Evolutionary conservation across 306 rosid genomes (phyloP).

Genomic region (Geum urbanum): DNA sequence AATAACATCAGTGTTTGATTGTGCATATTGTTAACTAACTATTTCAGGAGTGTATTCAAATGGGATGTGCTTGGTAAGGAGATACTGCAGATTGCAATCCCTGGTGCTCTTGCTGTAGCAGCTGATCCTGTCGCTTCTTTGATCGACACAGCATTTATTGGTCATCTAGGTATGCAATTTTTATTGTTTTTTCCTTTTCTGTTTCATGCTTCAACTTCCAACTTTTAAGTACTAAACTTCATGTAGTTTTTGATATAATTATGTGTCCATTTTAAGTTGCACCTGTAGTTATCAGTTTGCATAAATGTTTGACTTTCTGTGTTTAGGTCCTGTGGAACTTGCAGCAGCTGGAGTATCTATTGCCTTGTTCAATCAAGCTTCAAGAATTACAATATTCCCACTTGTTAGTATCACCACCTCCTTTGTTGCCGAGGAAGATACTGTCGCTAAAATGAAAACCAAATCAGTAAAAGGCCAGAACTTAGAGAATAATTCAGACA

Average conservation of each 20-base stretch:
- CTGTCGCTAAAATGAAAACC: conserved; percentile 35
- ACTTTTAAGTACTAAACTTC: neutral
- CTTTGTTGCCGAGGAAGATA: conserved; percentile 94
- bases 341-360: conserved; percentile 95
- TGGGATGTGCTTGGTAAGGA: conserved; percentile 68
- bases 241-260: neutral
- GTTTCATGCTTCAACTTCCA: neutral
- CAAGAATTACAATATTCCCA: conserved; percentile 91
- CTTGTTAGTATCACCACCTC: conserved; percentile 92
- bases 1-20: neutral
- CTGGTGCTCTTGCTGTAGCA: conserved; percentile 91
- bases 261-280: neutral
- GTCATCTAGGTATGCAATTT: conserved; percentile 65
- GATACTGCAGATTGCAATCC: conserved; percentile 78
- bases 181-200: neutral
- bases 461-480: conserved; percentile 33
- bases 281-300: neutral
- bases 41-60: conserved; percentile 63
- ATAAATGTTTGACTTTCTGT: neutral
- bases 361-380: conserved; percentile 92
- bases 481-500: neutral
- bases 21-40: neutral
- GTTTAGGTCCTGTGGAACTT: conserved; percentile 80
- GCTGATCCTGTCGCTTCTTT: conserved; percentile 98
- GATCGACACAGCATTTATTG: conserved; percentile 92